Percentiles rank a stretch among this genome's conserved stretches.
These are phyloP conservation scores for Spergularia bocconei DNA, from an alignment of 148 eudicot genomes.

Conservation along the genomic window DNA sequence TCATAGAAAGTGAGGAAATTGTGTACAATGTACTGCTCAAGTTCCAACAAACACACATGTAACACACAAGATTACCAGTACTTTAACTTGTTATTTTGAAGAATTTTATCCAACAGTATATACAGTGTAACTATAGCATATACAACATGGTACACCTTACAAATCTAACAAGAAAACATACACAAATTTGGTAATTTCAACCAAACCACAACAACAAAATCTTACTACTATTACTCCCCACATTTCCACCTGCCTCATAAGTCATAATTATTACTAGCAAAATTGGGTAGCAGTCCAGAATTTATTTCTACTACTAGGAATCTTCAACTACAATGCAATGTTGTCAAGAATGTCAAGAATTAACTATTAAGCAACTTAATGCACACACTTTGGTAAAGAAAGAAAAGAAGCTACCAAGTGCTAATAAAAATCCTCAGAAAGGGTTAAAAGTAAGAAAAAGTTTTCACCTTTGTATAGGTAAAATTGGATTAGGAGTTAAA, in stretches of 20 bases:
- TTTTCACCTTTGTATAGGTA: no score
- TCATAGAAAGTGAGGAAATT: not conserved
- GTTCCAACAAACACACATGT: conserved; percentile 19
- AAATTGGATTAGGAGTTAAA: no score
- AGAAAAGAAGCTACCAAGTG: no score
- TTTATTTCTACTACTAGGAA: no score
- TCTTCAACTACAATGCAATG: no score
- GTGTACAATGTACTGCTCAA: conserved; percentile 21
- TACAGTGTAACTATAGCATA: not conserved
- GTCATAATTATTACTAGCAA: not conserved
- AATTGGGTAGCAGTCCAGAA: no score
- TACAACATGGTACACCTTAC: not conserved
- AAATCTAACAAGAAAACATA: conserved; percentile 10
- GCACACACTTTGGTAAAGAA: no score
- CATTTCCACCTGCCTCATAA: not conserved
- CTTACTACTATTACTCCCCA: not conserved
- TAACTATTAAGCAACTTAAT: no score
- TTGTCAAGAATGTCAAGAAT: no score
- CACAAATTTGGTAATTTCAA: not conserved
- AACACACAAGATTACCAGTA: not conserved
- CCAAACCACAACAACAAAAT: conserved; percentile 11
- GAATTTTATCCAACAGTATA: not conserved
- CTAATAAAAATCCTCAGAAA: no score
- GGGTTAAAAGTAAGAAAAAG: no score
- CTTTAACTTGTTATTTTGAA: not conserved